These are phyloP conservation scores for Manihot esculenta DNA, from an alignment of 441 rosid genomes.

Conservation along the genomic window DNA sequence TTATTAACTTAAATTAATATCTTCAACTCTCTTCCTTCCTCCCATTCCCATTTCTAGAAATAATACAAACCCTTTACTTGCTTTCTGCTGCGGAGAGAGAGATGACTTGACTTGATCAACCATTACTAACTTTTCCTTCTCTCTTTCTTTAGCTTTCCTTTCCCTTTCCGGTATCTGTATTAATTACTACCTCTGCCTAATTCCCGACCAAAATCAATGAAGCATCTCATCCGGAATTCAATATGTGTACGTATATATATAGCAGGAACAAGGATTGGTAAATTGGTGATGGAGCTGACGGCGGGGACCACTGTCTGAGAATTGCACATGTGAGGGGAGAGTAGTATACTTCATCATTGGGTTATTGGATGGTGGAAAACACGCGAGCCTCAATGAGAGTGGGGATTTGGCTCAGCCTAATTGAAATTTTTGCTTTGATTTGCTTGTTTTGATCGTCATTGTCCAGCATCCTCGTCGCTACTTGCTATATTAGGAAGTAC, in stretches of 20 bases:
- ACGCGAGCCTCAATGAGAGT: not conserved
- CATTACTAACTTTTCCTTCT: not conserved
- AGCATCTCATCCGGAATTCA: too few relatives aligned
- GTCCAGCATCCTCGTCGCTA: too few relatives aligned
- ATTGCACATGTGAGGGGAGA: too few relatives aligned
- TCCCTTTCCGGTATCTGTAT: not conserved
- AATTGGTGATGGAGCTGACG: not conserved
- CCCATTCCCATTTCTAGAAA: slow-evolving; percentile 12
- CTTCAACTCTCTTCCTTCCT: too few relatives aligned
- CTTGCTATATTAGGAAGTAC: slow-evolving; percentile 12
- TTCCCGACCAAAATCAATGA: too few relatives aligned
- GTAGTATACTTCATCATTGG: not conserved
- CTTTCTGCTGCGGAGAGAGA: not conserved
- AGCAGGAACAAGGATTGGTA: slow-evolving; percentile 3
- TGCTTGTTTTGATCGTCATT: too few relatives aligned
- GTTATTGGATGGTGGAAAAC: not conserved
- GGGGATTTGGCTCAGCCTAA: not conserved
- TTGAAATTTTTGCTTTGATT: too few relatives aligned
- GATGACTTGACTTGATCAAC: slow-evolving; percentile 20
- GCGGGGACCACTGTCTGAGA: not conserved
- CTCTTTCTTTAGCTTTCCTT: not conserved
- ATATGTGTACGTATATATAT: not conserved
- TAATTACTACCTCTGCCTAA: too few relatives aligned
- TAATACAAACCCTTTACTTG: not conserved
- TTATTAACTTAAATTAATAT: not conserved